These are phyloP conservation scores for Corylus americana DNA, from an alignment of 306 rosid genomes.

Conservation along the genomic window DNA sequence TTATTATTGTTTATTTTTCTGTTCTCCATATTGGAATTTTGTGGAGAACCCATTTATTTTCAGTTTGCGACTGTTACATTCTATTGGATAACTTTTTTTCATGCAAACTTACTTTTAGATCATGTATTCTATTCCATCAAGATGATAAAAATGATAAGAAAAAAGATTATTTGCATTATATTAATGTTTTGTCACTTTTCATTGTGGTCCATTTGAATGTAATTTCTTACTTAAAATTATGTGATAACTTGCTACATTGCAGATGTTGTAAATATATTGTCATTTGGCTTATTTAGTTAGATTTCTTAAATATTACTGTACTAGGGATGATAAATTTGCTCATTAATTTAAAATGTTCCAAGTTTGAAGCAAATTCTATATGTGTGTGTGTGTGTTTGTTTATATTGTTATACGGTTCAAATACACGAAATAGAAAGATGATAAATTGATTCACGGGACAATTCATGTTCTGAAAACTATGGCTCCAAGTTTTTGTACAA, in stretches of 20 bases:
- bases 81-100: background rate
- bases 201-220: background rate
- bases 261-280: background rate
- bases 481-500: background rate
- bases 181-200: background rate
- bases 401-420: background rate
- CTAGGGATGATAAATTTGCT: background rate
- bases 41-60: background rate
- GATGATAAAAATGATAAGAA: background rate
- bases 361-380: background rate
- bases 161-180: background rate
- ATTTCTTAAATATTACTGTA: background rate
- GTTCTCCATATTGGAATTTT: background rate
- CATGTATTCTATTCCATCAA: background rate
- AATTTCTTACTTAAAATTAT: background rate
- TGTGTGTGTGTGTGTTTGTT: background rate
- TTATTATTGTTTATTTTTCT: too few relatives aligned
- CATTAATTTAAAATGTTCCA: background rate
- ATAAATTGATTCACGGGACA: background rate
- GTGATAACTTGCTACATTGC: background rate
- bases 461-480: background rate
- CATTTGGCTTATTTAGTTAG: background rate
- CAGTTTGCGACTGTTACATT: background rate
- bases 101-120: background rate
- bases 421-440: background rate